Evolutionary conservation across 805 yeast species (phyloP), one percentile per base, ranked within the genome.

Genomic region (Zygosaccharomyces bisporus): DNA sequence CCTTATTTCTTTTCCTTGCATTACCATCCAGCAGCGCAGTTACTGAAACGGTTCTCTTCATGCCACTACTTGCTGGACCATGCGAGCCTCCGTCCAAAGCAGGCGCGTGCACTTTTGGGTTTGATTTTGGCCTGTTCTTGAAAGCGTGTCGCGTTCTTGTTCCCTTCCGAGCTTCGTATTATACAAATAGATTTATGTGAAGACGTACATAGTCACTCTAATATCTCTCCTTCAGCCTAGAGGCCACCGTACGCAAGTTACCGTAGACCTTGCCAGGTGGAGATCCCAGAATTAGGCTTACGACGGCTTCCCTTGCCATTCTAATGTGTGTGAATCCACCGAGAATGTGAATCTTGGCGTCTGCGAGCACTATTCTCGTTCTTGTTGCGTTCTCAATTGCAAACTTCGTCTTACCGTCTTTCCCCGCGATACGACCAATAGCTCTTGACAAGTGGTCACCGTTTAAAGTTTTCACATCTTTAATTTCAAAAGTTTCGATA

Each of bases 251-350:
- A 71, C 99, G 86, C 67, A 93, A 76, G 67, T 93, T 93, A 54
- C 98, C 98, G 64, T 93, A 93, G 46, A 93, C 96, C 69, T 93
- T 93, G 53, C 98, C 97, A 31, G 99, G 99, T 32, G 98, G 99
- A 49, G 95, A 83, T 72, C 99, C 99, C 58, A 93, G 77, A 70
- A 93, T 93, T 62, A 93, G 76, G 52, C 91, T 80, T 48, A 93
- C 96, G 24, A 93, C 96, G 12, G 98, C 83, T 69, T 89, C 96
- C 70, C 98, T 80, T n/a, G 99, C 99, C 83, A 93, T 90, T 71
- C 95, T 80, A 57, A 93, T 93, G 67, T 93, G 96, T 14, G 95
- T 83, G 71, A 87, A 93, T 0, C 99, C 99, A 39, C 99, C 99
- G 43, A 93, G 73, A 51, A 93, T 93, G 67, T 93, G 99, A 58